Conservation (phyloP, 495 filamentous ascomycete species). For the Aspergillus mulundensis region DNA sequence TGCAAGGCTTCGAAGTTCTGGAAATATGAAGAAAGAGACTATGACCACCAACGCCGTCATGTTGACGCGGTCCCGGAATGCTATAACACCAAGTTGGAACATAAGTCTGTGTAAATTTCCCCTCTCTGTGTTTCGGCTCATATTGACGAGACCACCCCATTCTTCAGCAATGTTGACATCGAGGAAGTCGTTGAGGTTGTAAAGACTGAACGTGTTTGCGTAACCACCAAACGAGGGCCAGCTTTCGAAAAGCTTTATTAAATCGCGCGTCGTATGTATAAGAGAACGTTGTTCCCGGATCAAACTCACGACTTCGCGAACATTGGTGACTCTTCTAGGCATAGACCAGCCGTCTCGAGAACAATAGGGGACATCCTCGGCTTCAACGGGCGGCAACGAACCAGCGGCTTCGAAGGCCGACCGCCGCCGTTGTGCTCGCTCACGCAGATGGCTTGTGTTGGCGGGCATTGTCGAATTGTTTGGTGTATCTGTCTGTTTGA, state of each 20-base stretch:
- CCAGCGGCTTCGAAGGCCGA: slow-evolving; percentile 35
- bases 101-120: slow-evolving; percentile 33
- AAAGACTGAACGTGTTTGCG: slow-evolving; percentile 21
- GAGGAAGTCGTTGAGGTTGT: slow-evolving; percentile 29
- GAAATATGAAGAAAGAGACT: slow-evolving; percentile 31
- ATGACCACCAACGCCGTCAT: slow-evolving; percentile 35
- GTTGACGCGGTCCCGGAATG: slow-evolving; percentile 30
- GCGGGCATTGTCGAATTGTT: neutral
- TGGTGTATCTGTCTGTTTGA: neutral
- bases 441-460: slow-evolving; percentile 23
- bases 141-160: slow-evolving; percentile 42
- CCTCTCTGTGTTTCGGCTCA: slow-evolving; percentile 16
- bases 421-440: slow-evolving; percentile 33
- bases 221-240: slow-evolving; percentile 42
- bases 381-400: neutral
- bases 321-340: slow-evolving; percentile 8
- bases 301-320: slow-evolving; percentile 27
- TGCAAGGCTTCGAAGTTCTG: slow-evolving; percentile 27
- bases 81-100: slow-evolving; percentile 39
- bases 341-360: slow-evolving; percentile 10
- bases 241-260: slow-evolving; percentile 27
- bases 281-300: slow-evolving; percentile 24
- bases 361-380: slow-evolving; percentile 11
- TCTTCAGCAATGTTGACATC: slow-evolving; percentile 27
- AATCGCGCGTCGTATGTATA: slow-evolving; percentile 19